Base-by-base conservation (phyloP, 768 basidiomycete species). In the Leucosporidium yakuticum region DNA sequence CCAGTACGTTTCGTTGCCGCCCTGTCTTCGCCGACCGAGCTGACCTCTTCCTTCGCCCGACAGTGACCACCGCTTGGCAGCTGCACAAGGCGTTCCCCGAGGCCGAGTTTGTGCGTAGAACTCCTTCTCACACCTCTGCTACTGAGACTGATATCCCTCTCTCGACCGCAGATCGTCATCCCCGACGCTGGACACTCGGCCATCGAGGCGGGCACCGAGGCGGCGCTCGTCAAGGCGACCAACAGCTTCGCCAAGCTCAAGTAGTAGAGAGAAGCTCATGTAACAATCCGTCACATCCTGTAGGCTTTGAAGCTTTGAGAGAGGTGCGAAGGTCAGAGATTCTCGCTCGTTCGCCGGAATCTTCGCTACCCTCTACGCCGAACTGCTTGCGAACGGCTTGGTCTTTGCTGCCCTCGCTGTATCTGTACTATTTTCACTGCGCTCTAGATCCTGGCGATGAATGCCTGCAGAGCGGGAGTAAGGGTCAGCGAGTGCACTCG, bases 11-110 rank as follows among this genome's bases (percentile, higher is more conserved):
- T 7, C 29, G 2, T 25, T 34, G 21, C 31, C 27, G 17, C 9
- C 51, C 17, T 9, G 8, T 21, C 9, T n/a, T 12, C 51, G 19
- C 51, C 11, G 27, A 23, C 51, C n/a, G 51, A 23, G 51, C 51
- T 53, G 94, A 94, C 74, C 92, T 94, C 74, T 85, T 89, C 20
- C 84, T 96, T 57, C 96, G 92, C 76, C 89, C 91, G 15, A 87
- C 39, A 44, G 39, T 62, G 15, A 73, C 49, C 55, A 76, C 74
- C 11, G 76, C 76, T 9, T 73, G 66, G 64, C 74, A 74, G 29
- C 48, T 76, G 7, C 72, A 72, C 65, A 69, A 69, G 49, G 70
- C n/a, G 6, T 73, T 60, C 54, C 69, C 67, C 14, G 74, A 74
- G 32, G 70, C 68, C 4, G 50, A 73, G 51, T 91, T 79, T 48